These are phyloP conservation scores for Termitomyces sp. DNA, from an alignment of 768 basidiomycete species.

Conservation along the genomic window DNA sequence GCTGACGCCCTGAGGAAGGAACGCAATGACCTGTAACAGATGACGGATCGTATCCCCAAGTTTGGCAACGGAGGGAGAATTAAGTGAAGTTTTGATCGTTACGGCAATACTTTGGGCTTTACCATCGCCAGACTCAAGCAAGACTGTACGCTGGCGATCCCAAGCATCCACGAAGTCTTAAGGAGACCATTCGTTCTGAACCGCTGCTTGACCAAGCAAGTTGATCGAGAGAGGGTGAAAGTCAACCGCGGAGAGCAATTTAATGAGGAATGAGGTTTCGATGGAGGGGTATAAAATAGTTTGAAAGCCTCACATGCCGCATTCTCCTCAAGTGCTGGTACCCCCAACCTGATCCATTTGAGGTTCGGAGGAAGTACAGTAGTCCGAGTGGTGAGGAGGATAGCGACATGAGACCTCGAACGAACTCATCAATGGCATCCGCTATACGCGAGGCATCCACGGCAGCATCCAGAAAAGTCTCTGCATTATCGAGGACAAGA, in stretches of 20 bases:
- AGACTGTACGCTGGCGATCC: not conserved
- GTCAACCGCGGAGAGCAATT: conserved; percentile 13
- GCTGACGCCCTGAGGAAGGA: conserved; percentile 15
- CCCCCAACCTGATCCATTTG: conserved; percentile 6
- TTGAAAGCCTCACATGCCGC: conserved; percentile 11
- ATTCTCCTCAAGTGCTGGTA: conserved; percentile 11
- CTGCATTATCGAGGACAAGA: conserved; percentile 18
- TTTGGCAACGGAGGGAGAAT: conserved; percentile 12
- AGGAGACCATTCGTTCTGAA: conserved; percentile 17
- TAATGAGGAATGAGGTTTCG: not conserved
- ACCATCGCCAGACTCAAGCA: conserved; percentile 11
- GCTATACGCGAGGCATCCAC: conserved; percentile 9
- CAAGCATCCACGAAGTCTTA: conserved; percentile 11
- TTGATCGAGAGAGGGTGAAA: conserved; percentile 20
- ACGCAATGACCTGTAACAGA: conserved; percentile 14
- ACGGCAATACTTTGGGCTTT: conserved; percentile 11
- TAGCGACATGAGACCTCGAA: conserved; percentile 7
- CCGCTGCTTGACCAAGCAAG: conserved; percentile 15
- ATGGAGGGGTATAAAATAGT: conserved; percentile 3
- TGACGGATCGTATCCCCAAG: not conserved
- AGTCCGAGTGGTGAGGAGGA: conserved; percentile 13
- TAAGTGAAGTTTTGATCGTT: conserved; percentile 13
- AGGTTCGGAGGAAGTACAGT: conserved; percentile 11
- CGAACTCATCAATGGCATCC: conserved; percentile 11
- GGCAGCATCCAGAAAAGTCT: conserved; percentile 13